Evolutionary conservation across 441 rosid species (phyloP).

Genomic region (Bocquillonia castaneifolia): DNA sequence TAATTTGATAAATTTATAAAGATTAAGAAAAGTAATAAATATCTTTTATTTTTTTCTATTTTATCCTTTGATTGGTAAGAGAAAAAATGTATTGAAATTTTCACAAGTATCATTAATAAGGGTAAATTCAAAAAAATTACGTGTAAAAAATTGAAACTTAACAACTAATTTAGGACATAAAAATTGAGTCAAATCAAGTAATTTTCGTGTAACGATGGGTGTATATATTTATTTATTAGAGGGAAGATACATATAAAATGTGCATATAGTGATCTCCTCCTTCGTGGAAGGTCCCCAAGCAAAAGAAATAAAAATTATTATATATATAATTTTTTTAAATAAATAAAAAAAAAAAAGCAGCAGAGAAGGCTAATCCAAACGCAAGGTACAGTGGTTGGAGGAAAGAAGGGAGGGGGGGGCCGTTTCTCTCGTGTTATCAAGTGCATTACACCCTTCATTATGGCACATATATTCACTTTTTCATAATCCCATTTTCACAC

Average conservation of each 20-base stretch:
- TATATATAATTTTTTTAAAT: too few relatives aligned
- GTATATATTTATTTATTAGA: not conserved
- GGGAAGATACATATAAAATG: not conserved
- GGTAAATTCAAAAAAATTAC: too few relatives aligned
- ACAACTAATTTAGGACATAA: too few relatives aligned
- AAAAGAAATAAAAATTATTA: conserved; percentile 15
- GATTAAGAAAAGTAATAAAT: too few relatives aligned
- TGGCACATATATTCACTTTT: conserved; percentile 15
- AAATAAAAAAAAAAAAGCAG: conserved; percentile 15
- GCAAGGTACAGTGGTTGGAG: conserved; percentile 34
- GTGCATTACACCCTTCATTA: conserved; percentile 34
- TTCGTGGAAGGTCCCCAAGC: conserved; percentile 30
- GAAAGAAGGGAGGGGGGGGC: conserved; percentile 26
- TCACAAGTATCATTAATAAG: too few relatives aligned
- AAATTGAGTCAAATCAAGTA: too few relatives aligned
- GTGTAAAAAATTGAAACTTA: too few relatives aligned
- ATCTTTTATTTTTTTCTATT: too few relatives aligned
- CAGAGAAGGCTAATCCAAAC: conserved; percentile 29
- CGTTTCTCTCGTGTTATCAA: conserved; percentile 33
- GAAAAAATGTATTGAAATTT: not conserved
- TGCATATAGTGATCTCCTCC: not conserved
- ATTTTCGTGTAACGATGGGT: too few relatives aligned
- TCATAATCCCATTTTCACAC: conserved; percentile 9
- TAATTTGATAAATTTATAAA: too few relatives aligned
- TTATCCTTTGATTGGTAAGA: too few relatives aligned